Evolutionary conservation across 164 flowering plant species (phyloP).

Genomic region (Aristolochia fimbriata): DNA sequence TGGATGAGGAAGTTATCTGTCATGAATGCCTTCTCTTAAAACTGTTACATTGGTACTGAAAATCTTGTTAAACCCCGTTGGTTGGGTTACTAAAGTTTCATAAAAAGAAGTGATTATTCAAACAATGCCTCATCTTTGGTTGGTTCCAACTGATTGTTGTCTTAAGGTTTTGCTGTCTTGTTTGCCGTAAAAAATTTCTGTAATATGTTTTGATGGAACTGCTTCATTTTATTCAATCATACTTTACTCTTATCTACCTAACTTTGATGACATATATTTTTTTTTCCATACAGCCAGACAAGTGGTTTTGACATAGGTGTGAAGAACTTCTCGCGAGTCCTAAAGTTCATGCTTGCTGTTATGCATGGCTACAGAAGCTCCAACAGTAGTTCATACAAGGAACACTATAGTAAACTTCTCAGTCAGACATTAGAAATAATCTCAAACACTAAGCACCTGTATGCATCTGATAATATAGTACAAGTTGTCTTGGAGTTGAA

Average conservation of each 20-base stretch:
- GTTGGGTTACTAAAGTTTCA: no score
- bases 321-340: constrained; percentile 25
- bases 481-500: constrained; percentile 58
- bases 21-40: no score
- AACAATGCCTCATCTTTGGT: no score
- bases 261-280: constrained; percentile 1
- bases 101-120: no score
- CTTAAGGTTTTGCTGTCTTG: no score
- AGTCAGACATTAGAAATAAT: constrained; percentile 49
- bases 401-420: constrained; percentile 39
- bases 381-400: constrained; percentile 19
- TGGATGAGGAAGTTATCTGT: no score
- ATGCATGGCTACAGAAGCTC: constrained; percentile 31
- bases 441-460: constrained; percentile 47
- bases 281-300: constrained; percentile 41
- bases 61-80: no score
- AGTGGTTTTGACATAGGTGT: constrained; percentile 33
- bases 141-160: no score
- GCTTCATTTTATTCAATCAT: background rate
- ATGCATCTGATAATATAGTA: constrained; percentile 50
- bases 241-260: background rate
- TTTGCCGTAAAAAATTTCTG: no score
- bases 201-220: no score
- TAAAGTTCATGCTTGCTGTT: constrained; percentile 43
- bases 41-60: no score